These are phyloP conservation scores for Capsella bursapastoris DNA, from an alignment of 345 rosid species.

Conservation along the genomic window DNA sequence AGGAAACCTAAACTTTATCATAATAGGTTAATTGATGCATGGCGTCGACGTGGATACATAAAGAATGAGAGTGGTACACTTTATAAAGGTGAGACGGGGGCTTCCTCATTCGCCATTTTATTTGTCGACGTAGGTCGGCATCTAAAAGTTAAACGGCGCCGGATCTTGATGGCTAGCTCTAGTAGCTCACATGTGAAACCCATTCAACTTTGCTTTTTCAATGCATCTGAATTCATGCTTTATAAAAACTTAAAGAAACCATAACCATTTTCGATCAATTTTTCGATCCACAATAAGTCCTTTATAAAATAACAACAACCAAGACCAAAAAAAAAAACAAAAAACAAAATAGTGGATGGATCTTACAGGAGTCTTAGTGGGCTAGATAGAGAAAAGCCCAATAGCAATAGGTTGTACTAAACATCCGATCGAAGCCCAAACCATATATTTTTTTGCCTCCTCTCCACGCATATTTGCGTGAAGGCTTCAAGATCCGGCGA, in stretches of 20 bases:
- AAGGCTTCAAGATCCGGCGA: constrained; percentile 14
- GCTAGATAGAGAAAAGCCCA: not conserved
- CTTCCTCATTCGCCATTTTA: not conserved
- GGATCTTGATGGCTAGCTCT: constrained; percentile 27
- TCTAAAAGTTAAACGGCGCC: constrained; percentile 31
- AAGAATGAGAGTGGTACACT: not conserved
- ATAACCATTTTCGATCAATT: not conserved
- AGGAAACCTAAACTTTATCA: not conserved
- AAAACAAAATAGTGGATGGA: not conserved
- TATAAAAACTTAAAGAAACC: not conserved
- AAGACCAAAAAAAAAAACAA: not conserved
- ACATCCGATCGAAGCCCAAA: constrained; percentile 6
- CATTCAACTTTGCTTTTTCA: constrained; percentile 13
- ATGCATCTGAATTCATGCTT: not conserved
- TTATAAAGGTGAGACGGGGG: not conserved
- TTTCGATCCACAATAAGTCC: not conserved
- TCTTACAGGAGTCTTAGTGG: not conserved
- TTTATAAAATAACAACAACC: not conserved
- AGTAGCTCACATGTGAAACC: constrained; percentile 23
- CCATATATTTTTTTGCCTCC: not conserved
- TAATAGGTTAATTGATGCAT: not conserved
- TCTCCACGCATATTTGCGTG: constrained; percentile 17
- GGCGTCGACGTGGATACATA: constrained; percentile 1
- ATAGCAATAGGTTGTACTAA: not conserved
- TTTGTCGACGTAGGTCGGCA: not conserved